These are phyloP conservation scores for Candida tetrigidarum DNA, from an alignment of 1,139 yeast species.

Conservation along the genomic window DNA sequence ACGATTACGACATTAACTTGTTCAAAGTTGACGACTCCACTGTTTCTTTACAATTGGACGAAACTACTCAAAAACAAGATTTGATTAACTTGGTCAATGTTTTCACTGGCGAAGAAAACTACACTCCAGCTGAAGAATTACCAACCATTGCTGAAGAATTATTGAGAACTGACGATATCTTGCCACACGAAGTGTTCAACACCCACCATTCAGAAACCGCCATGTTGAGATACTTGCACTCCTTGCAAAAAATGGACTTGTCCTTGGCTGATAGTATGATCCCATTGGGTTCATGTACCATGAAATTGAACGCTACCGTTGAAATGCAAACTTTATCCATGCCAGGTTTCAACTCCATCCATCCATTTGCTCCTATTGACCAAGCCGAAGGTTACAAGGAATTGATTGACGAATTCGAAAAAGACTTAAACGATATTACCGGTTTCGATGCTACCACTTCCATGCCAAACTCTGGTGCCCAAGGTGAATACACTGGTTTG, in stretches of 20 bases:
- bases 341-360: conserved; percentile 88
- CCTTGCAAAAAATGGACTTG: conserved; percentile 84
- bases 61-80: conserved; percentile 73
- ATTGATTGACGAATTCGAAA: conserved; percentile 74
- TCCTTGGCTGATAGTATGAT: conserved; percentile 97
- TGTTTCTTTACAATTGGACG: conserved; percentile 83
- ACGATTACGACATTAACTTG: conserved; percentile 69
- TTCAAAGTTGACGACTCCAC: conserved; percentile 66
- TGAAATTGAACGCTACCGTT: conserved; percentile 95
- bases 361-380: conserved; percentile 89
- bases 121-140: conserved; percentile 32
- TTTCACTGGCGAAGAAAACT: conserved; percentile 47
- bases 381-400: conserved; percentile 88
- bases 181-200: conserved; percentile 81
- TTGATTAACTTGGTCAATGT: conserved; percentile 58
- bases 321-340: conserved; percentile 94
- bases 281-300: conserved; percentile 96
- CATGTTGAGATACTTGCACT: conserved; percentile 87
- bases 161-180: conserved; percentile 64
- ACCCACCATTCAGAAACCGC: conserved; percentile 93
- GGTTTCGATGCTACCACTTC: conserved; percentile 91
- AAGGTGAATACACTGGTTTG: conserved; percentile 96
- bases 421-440: conserved; percentile 90
- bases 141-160: conserved; percentile 59
- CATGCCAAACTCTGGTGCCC: conserved; percentile 99